Conservation (phyloP, 306 rosid genomes). For the Sechiopsis laciniata region DNA sequence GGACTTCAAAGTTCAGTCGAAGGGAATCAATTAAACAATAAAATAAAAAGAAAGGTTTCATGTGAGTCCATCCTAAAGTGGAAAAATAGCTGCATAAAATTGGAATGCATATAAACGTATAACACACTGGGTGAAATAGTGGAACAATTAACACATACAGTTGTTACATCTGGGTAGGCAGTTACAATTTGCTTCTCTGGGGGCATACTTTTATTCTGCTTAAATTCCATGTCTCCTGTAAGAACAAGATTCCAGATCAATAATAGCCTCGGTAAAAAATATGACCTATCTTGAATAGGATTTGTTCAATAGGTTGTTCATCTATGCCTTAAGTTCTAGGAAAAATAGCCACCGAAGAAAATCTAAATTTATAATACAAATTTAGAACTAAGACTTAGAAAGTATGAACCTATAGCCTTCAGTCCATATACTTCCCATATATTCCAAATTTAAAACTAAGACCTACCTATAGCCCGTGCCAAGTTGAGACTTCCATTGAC, state of each 20-base stretch:
- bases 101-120: not conserved
- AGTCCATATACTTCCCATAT: not conserved
- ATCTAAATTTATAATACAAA: not conserved
- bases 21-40: not conserved
- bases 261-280: constrained; percentile 4
- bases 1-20: not conserved
- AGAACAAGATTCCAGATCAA: constrained; percentile 19
- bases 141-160: constrained; percentile 38
- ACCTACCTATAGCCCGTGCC: constrained; percentile 83
- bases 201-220: constrained; percentile 72
- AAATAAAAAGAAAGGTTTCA: not conserved
- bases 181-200: constrained; percentile 83
- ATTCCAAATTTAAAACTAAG: not conserved
- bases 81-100: not conserved
- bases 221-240: constrained; percentile 85
- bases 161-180: constrained; percentile 69
- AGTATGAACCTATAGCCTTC: constrained; percentile 53
- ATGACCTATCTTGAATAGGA: no score
- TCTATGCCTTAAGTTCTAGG: no score
- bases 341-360: constrained; percentile 5
- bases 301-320: no score
- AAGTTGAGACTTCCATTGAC: constrained; percentile 92
- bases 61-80: not conserved
- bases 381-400: not conserved
- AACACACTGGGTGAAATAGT: not conserved